phyloP scores from a whole-genome alignment of 805 yeast species.

The Lachancea sp. region DNA sequence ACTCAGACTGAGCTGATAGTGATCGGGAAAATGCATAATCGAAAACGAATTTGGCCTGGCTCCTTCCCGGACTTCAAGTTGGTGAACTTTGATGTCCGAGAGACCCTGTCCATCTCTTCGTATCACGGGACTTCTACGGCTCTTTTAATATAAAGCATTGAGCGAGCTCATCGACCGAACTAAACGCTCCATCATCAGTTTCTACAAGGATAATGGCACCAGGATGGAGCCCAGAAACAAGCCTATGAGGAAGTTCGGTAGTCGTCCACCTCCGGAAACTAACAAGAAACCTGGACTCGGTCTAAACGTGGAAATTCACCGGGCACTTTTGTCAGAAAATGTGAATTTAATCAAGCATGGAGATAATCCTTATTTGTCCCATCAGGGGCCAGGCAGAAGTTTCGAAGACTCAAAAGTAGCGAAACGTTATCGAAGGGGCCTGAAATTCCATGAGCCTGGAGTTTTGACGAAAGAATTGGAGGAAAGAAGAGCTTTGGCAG shows the following conservation, averaged over 20 bases:
- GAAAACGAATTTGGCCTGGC: too few relatives aligned
- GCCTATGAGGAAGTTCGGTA: background rate
- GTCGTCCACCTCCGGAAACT: background rate
- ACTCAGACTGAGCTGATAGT: too few relatives aligned
- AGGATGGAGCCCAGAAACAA: background rate
- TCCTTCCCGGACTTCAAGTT: too few relatives aligned
- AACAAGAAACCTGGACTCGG: conserved; percentile 13
- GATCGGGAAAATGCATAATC: too few relatives aligned
- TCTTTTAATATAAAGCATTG: too few relatives aligned
- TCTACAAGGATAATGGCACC: background rate
- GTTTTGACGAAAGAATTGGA: conserved; percentile 25
- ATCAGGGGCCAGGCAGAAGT: background rate
- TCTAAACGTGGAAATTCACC: conserved; percentile 27
- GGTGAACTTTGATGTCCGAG: too few relatives aligned
- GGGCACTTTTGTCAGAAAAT: conserved; percentile 25
- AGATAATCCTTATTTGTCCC: conserved; percentile 27
- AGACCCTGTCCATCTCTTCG: too few relatives aligned
- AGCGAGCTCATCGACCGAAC: too few relatives aligned
- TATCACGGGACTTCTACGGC: too few relatives aligned
- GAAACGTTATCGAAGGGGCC: conserved; percentile 15
- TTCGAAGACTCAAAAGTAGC: conserved; percentile 8
- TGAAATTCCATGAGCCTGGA: conserved; percentile 52
- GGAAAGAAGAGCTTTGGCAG: conserved; percentile 12
- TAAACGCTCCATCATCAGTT: too few relatives aligned
- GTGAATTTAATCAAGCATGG: conserved; percentile 23